Conservation (phyloP, 2,329 filamentous ascomycete genomes). For the Aspergillus sp. region DNA sequence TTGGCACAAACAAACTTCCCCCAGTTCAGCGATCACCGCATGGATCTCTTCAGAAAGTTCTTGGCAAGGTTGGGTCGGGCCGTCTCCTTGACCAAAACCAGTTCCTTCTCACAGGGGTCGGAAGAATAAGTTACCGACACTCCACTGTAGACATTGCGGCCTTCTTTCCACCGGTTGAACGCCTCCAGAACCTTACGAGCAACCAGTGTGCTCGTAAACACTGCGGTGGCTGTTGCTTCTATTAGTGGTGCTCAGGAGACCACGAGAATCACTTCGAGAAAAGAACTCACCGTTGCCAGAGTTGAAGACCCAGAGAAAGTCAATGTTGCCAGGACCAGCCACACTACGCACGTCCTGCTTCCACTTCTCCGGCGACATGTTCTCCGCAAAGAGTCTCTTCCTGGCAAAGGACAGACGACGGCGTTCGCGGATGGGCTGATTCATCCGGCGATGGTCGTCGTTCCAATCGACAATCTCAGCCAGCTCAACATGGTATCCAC, state of each 20-base stretch:
- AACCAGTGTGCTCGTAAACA: conserved; percentile 37
- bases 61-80: conserved; percentile 15
- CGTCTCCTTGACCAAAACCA: conserved; percentile 27
- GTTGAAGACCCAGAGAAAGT: conserved; percentile 43
- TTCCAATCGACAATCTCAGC: conserved; percentile 33
- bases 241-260: conserved; percentile 12
- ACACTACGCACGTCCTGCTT: conserved; percentile 33
- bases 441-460: conserved; percentile 35
- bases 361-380: conserved; percentile 33
- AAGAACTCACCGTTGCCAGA: conserved; percentile 38
- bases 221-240: conserved; percentile 30
- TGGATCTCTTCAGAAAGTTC: conserved; percentile 14
- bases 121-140: conserved; percentile 37
- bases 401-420: conserved; percentile 42
- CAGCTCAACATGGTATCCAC: conserved; percentile 25
- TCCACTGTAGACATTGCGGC: conserved; percentile 28
- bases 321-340: conserved; percentile 34
- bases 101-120: conserved; percentile 40
- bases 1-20: neutral
- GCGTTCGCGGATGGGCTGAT: conserved; percentile 33
- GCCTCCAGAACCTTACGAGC: conserved; percentile 33
- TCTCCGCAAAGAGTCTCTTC: conserved; percentile 35
- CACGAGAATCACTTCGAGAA: neutral
- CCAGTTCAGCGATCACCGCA: conserved; percentile 8
- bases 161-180: conserved; percentile 28